Conservation (phyloP, 257 asterid species). For the Verbena officinalis region DNA sequence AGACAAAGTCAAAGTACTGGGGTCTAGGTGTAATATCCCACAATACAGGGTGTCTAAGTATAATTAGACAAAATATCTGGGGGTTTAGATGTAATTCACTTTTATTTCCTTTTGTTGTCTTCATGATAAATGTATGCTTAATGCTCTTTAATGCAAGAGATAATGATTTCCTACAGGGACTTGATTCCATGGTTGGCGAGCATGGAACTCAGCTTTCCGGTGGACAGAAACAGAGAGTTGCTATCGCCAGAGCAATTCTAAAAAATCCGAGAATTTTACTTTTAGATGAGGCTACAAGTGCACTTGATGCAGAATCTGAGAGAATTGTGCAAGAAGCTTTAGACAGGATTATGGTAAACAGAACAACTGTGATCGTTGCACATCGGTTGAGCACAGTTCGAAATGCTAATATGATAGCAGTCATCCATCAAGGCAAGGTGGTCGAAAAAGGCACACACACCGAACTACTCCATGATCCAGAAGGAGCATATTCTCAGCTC, state of each 20-base stretch:
- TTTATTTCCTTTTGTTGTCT: no score
- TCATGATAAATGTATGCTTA: background rate
- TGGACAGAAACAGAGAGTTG: conserved; percentile 80
- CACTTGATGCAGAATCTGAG: conserved; percentile 74
- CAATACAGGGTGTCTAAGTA: no score
- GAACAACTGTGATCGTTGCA: conserved; percentile 71
- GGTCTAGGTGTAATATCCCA: no score
- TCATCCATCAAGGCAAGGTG: conserved; percentile 62
- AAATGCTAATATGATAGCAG: conserved; percentile 68
- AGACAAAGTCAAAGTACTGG: no score
- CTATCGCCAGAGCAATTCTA: conserved; percentile 77
- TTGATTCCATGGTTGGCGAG: conserved; percentile 73
- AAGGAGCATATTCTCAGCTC: conserved; percentile 66
- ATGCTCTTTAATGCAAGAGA: background rate
- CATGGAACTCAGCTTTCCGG: conserved; percentile 82
- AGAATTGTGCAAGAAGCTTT: conserved; percentile 71
- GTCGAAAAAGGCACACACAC: conserved; percentile 65
- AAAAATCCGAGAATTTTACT: conserved; percentile 71
- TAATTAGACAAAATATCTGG: no score
- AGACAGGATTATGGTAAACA: conserved; percentile 61
- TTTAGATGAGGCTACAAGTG: conserved; percentile 83
- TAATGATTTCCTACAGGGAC: conserved; percentile 44
- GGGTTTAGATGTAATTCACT: no score
- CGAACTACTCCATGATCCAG: conserved; percentile 53
- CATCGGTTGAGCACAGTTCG: conserved; percentile 72